phyloP scores from a whole-genome alignment of 2,329 filamentous ascomycete species.

The Sclerotinia subarctica region DNA sequence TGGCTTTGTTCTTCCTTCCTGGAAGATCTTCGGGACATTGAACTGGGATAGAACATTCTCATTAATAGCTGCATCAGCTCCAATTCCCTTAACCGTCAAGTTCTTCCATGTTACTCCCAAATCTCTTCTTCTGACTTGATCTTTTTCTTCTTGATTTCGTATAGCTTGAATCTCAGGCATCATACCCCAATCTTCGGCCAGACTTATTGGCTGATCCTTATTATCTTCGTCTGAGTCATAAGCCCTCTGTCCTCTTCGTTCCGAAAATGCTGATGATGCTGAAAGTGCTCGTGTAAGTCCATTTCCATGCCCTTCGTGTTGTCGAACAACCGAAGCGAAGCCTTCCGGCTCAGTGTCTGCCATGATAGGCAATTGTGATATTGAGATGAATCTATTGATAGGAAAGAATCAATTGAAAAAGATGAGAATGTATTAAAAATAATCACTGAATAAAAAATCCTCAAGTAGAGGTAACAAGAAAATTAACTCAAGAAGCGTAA shows the following conservation, averaged over 20 bases:
- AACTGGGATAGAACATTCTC: conserved; percentile 35
- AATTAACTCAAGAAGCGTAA: conserved; percentile 1
- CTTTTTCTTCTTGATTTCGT: conserved; percentile 30
- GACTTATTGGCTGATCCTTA: conserved; percentile 24
- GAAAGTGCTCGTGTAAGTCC: conserved; percentile 24
- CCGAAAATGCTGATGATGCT: conserved; percentile 21
- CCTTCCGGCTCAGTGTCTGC: conserved; percentile 25
- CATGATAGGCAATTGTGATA: conserved; percentile 16
- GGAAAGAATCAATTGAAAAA: not conserved
- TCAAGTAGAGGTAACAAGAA: not conserved
- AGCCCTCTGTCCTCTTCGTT: conserved; percentile 20
- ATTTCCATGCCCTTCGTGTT: not conserved
- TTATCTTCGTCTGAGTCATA: conserved; percentile 30
- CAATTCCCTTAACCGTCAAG: conserved; percentile 36
- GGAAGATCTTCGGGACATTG: conserved; percentile 26
- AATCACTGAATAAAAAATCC: not conserved
- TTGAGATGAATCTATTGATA: not conserved
- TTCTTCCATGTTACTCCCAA: conserved; percentile 37
- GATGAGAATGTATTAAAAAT: not conserved
- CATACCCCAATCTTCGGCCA: conserved; percentile 32
- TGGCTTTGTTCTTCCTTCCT: conserved; percentile 55
- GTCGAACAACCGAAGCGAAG: conserved; percentile 17
- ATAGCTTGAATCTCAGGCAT: conserved; percentile 35
- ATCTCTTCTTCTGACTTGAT: conserved; percentile 36
- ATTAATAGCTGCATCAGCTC: conserved; percentile 35